phyloP scores from a whole-genome alignment of 192 early-diverging fungal genomes.

The Dispira simplex region DNA sequence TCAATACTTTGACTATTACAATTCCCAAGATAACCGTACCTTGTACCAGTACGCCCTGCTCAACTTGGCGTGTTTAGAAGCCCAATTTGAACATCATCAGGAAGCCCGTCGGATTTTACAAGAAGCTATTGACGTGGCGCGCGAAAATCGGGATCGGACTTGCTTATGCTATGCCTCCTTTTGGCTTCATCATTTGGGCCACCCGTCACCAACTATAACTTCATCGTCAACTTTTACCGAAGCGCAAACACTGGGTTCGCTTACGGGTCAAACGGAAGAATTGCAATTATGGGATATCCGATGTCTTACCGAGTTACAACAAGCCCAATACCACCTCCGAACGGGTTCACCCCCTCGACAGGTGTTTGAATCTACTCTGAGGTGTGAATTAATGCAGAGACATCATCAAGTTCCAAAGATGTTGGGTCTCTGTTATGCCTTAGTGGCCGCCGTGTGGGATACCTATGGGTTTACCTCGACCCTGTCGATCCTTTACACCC shows the following conservation, averaged over 20 bases:
- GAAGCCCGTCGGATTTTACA: not conserved
- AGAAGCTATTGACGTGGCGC: not conserved
- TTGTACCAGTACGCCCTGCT: not conserved
- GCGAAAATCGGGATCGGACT: not conserved
- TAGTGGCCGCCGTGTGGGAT: not conserved
- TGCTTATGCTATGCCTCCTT: not conserved
- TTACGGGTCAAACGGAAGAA: not conserved
- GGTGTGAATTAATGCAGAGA: not conserved
- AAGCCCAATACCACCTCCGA: not conserved
- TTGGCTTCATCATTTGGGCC: not conserved
- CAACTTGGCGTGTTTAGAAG: not conserved
- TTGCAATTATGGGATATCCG: not conserved
- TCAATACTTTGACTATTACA: not conserved
- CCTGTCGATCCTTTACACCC: not conserved
- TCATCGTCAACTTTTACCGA: not conserved
- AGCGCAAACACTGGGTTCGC: not conserved
- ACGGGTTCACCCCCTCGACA: not conserved
- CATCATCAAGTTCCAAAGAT: not conserved
- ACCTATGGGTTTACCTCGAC: constrained; percentile 1
- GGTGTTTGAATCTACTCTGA: not conserved
- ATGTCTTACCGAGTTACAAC: not conserved
- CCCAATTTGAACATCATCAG: not conserved
- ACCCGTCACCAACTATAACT: not conserved
- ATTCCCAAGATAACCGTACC: not conserved
- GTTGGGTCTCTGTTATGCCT: not conserved